phyloP scores from a whole-genome alignment of 2,329 filamentous ascomycete genomes.

The Epichloe sibirici region DNA sequence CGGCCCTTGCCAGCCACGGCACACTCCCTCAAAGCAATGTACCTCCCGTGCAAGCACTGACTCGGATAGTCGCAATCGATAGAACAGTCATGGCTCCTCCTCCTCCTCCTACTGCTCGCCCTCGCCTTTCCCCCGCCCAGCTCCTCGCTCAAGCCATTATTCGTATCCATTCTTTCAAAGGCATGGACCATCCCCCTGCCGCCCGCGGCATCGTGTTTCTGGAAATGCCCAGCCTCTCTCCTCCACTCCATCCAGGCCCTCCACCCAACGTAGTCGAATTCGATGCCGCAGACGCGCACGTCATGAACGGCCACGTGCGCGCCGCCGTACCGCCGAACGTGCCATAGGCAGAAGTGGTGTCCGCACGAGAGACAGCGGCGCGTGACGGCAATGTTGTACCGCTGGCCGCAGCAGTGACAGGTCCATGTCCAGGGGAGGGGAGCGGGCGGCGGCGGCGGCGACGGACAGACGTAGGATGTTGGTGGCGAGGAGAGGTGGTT shows the following conservation, averaged over 20 bases:
- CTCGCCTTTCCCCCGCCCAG: not conserved
- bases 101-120: not conserved
- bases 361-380: constrained; percentile 27
- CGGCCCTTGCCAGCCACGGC: not conserved
- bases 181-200: no score
- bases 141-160: no score
- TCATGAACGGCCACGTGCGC: not conserved
- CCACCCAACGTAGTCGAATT: constrained; percentile 20
- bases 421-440: constrained; percentile 20
- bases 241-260: constrained; percentile 1
- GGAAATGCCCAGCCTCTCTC: not conserved
- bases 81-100: constrained; percentile 9
- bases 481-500: not conserved
- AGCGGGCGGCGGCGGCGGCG: not conserved
- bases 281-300: constrained; percentile 11
- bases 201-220: not conserved
- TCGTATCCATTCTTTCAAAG: no score
- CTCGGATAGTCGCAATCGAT: constrained; percentile 14
- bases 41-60: constrained; percentile 10
- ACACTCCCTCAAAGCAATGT: not conserved
- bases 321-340: not conserved
- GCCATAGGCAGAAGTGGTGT: constrained; percentile 22
- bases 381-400: constrained; percentile 20
- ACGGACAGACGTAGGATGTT: not conserved
- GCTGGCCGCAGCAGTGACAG: constrained; percentile 18